These are phyloP conservation scores for Aspergillus flavus DNA, from an alignment of 2,329 filamentous ascomycete species.

Conservation along the genomic window DNA sequence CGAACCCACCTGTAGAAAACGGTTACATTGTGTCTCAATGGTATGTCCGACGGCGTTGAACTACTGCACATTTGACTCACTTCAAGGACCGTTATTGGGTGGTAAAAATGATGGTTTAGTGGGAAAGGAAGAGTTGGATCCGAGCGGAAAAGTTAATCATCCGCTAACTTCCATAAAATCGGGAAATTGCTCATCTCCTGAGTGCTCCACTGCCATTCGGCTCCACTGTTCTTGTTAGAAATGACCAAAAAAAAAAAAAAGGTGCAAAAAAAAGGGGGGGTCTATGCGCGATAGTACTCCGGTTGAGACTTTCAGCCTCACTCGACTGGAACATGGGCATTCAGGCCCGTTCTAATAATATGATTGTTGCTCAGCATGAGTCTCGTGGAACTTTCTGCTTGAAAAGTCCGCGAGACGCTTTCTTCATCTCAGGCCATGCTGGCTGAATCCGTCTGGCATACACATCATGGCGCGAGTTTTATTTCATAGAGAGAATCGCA, in stretches of 20 bases:
- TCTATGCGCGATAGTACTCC: not conserved
- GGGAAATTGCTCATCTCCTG: conserved; percentile 4
- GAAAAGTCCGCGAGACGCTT: not conserved
- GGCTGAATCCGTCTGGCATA: not conserved
- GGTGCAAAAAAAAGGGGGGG: not conserved
- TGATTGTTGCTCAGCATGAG: not conserved
- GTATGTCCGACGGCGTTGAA: not conserved
- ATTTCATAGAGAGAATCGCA: conserved; percentile 29
- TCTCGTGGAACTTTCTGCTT: not conserved
- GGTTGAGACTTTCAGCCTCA: not conserved
- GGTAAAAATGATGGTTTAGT: not conserved
- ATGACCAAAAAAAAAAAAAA: not conserved
- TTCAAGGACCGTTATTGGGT: not conserved
- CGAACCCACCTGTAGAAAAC: not conserved
- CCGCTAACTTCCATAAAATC: not conserved
- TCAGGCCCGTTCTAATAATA: not conserved
- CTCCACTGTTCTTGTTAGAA: not conserved
- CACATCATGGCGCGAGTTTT: conserved; percentile 13
- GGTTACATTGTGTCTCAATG: not conserved
- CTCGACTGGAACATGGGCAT: not conserved
- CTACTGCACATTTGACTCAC: not conserved
- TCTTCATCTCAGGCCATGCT: not conserved
- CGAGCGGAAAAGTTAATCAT: not conserved
- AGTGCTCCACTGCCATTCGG: not conserved
- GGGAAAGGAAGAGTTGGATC: not conserved